Base-by-base conservation (phyloP, 164 flowering plant species). In the Litsea cubeba region DNA sequence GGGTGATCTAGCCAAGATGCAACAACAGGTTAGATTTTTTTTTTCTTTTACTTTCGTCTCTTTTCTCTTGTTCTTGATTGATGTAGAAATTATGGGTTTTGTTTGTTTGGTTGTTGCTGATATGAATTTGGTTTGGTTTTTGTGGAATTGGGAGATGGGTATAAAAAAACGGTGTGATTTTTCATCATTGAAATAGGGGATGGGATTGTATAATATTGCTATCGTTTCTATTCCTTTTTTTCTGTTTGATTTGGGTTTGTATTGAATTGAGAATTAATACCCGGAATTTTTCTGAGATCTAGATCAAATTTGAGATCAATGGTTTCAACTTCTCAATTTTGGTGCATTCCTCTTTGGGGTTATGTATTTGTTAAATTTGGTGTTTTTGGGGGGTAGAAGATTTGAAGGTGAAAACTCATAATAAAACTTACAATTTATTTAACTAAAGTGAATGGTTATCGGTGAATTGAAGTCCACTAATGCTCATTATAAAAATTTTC, bases 1-100 rank as follows among this genome's bases (percentile, higher is more conserved):
- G 0, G 78, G 79, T 22, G 97, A 93, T 11, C 73, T 93, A 68
- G 94, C 97, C 28, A 85, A 79, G 87, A 87, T 95, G 79, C 99
- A 95, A 74, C 89, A 92, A 69, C 97, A 95, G 97, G 98, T 91
- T 2, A 11, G 49, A 28, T 35, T 51, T 58, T 35, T 64, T 35
- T 64, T 1, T 12, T 17, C 66, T 32, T 57, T 14, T 74, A 26
- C 51, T 72, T 72, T 74, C 6, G 22, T 35, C 62, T 71, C 23
- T 63, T 35, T 63, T 60, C 15, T 63, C 63, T 12, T 12, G 7
- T 20, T 63, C 26, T 15, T 2, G 18, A 71, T 71, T 73, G 62
- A 50, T 73, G 24, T 20, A 14, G 22, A 64, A 62, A 25, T 64
- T 12, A 7, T 66, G 40, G n/a, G 22, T 17, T 66, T 66, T 66